A percentile compares a stretch with the other conserved stretches of the same genome.
Evolutionary conservation across 768 basidiomycete genomes (phyloP).

Genomic region (Tricholoma hemisulphureum): DNA sequence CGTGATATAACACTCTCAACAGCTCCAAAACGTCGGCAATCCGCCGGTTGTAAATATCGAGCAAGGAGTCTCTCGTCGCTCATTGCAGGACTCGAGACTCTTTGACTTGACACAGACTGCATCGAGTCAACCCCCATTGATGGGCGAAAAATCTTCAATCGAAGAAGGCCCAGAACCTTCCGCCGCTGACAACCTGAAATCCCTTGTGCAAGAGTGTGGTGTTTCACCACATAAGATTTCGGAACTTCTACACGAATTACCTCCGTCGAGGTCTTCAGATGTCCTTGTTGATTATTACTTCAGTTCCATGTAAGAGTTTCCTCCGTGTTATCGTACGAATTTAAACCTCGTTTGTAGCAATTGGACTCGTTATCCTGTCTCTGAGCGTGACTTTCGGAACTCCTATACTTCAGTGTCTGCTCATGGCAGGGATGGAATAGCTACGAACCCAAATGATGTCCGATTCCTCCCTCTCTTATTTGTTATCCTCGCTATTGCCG

Average conservation of each 20-base stretch:
- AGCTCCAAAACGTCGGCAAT: constrained; percentile 31
- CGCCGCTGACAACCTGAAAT: constrained; percentile 81
- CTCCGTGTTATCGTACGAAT: constrained; percentile 12
- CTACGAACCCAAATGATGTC: constrained; percentile 70
- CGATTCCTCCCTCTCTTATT: constrained; percentile 91
- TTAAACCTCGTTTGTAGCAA: constrained; percentile 50
- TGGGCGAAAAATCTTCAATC: constrained; percentile 25
- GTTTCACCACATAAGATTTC: constrained; percentile 88
- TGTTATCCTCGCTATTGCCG: constrained; percentile 86
- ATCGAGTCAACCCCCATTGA: neutral
- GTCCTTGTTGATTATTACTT: constrained; percentile 85
- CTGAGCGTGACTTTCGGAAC: constrained; percentile 76
- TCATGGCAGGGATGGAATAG: constrained; percentile 58
- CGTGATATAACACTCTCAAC: neutral
- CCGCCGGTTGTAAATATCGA: constrained; percentile 9
- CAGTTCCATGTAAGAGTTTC: constrained; percentile 49
- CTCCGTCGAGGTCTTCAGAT: constrained; percentile 71
- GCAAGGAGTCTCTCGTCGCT: constrained; percentile 6
- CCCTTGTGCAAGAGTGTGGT: constrained; percentile 88
- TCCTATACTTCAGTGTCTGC: constrained; percentile 64
- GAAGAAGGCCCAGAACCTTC: constrained; percentile 47
- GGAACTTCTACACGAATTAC: constrained; percentile 86
- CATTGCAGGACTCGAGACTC: constrained; percentile 11
- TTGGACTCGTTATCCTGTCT: constrained; percentile 91
- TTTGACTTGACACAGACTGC: constrained; percentile 10